Conservation (phyloP, 305 asterid species). For the Ajuga reptans region DNA sequence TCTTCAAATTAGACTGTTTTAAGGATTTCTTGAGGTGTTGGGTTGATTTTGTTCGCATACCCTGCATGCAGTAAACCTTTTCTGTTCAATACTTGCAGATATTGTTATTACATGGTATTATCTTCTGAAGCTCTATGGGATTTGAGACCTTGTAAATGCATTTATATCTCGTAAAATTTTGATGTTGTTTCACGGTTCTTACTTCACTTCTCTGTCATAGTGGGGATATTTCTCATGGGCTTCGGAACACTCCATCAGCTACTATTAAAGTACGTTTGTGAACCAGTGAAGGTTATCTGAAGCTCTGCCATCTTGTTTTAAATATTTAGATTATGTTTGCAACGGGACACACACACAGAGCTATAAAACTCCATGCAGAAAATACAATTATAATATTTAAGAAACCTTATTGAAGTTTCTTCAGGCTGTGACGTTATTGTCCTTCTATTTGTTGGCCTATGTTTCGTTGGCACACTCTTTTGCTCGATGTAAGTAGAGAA, state of each 20-base stretch:
- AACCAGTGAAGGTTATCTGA: slow-evolving; percentile 15
- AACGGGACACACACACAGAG: neutral
- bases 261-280: slow-evolving; percentile 54
- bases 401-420: neutral
- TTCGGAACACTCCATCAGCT: slow-evolving; percentile 78
- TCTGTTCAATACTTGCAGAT: neutral
- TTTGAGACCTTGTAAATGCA: slow-evolving; percentile 12
- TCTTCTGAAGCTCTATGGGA: neutral
- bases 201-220: slow-evolving; percentile 37
- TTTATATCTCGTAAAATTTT: slow-evolving; percentile 9
- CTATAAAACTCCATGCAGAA: neutral
- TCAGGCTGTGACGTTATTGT: neutral
- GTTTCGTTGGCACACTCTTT: neutral
- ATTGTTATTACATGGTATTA: slow-evolving; percentile 5
- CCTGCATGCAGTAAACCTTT: neutral
- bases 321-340: neutral
- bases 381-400: neutral
- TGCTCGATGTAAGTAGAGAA: neutral
- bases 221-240: slow-evolving; percentile 83
- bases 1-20: neutral
- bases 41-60: slow-evolving; percentile 3
- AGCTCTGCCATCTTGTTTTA: neutral
- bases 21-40: neutral
- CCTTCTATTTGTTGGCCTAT: slow-evolving; percentile 3
- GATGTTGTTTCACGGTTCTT: slow-evolving; percentile 20